These are phyloP conservation scores for Sisymbrium irio DNA, from an alignment of 345 rosid genomes.

Conservation along the genomic window DNA sequence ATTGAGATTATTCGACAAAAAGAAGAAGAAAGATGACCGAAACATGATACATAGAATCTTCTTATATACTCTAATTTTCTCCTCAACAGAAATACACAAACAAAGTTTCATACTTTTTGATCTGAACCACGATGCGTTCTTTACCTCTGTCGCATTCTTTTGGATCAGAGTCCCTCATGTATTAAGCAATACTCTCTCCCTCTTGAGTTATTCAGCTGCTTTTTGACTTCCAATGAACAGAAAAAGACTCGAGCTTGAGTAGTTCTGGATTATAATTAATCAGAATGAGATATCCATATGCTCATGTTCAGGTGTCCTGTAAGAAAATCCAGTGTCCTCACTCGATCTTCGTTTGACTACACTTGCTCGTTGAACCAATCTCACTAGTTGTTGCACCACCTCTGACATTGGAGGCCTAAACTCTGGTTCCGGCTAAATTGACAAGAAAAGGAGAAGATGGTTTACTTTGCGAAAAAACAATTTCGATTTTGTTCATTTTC, in stretches of 20 bases:
- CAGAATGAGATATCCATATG: constrained; percentile 57
- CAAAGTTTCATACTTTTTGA: not conserved
- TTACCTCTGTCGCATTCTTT: not conserved
- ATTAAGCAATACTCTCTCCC: not conserved
- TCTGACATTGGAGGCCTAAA: constrained; percentile 99
- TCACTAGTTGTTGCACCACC: constrained; percentile 91
- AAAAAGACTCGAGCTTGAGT: not conserved
- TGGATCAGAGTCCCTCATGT: constrained; percentile 6
- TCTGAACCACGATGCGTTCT: constrained; percentile 17
- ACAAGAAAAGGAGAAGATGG: not conserved
- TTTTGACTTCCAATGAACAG: not conserved
- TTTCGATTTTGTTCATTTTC: not conserved
- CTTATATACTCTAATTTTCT: constrained; percentile 25
- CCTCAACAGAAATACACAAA: constrained; percentile 8
- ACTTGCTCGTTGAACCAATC: constrained; percentile 93
- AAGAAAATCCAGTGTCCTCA: constrained; percentile 82
- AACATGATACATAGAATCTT: too few relatives aligned
- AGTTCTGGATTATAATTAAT: constrained; percentile 7
- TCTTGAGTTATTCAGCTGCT: not conserved
- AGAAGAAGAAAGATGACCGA: not conserved
- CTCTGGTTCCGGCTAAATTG: constrained; percentile 88
- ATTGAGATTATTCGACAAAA: not conserved
- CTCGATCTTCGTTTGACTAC: constrained; percentile 75
- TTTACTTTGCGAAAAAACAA: constrained; percentile 61
- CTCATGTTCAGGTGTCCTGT: constrained; percentile 86